A percentile compares a stretch with the other conserved stretches of the same genome.
These are phyloP conservation scores for Macrolepiota dolichaula DNA, from an alignment of 768 basidiomycete genomes.

Conservation along the genomic window DNA sequence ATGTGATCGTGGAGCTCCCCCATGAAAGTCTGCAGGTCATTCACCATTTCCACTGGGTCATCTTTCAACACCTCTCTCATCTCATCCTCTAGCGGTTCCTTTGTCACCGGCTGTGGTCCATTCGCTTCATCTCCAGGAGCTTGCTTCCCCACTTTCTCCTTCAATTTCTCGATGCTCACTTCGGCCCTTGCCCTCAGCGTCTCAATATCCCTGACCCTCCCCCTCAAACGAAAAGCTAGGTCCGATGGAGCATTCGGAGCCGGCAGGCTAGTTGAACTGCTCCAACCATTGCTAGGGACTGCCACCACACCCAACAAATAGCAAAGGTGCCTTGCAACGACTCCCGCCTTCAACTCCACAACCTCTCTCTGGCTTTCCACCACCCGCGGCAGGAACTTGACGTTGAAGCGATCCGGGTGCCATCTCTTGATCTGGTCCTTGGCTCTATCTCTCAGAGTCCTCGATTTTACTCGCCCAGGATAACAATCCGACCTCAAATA, in stretches of 20 bases:
- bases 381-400: slow-evolving; percentile 62
- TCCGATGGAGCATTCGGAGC: background rate
- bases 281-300: too few relatives aligned
- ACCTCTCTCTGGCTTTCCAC: slow-evolving; percentile 58
- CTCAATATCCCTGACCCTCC: background rate
- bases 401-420: slow-evolving; percentile 85
- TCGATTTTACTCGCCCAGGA: slow-evolving; percentile 47
- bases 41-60: slow-evolving; percentile 7
- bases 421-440: slow-evolving; percentile 73
- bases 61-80: background rate
- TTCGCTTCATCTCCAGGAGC: slow-evolving; percentile 7
- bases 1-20: background rate
- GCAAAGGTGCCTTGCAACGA: slow-evolving; percentile 68
- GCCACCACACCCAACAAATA: slow-evolving; percentile 51
- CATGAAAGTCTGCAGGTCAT: background rate
- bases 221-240: background rate
- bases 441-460: slow-evolving; percentile 63
- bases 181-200: slow-evolving; percentile 12
- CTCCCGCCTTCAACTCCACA: slow-evolving; percentile 71
- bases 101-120: background rate
- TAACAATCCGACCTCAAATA: slow-evolving; percentile 60
- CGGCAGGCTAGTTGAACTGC: too few relatives aligned
- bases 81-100: background rate
- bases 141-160: slow-evolving; percentile 14
- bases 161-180: background rate